phyloP scores from a whole-genome alignment of 2,329 filamentous ascomycete species.

The Trichoderma lentiforme region DNA sequence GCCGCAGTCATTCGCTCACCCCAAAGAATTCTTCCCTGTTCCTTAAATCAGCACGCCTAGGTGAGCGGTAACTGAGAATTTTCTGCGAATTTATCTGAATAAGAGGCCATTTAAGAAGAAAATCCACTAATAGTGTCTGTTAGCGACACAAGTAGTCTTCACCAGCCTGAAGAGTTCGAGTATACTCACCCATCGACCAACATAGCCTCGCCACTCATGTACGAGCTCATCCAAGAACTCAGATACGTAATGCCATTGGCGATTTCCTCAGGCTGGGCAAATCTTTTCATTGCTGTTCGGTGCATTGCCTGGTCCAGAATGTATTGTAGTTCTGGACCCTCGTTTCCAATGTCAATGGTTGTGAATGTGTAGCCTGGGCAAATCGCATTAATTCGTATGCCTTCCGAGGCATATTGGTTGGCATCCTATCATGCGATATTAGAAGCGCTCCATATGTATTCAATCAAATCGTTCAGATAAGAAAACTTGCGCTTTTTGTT shows the following conservation, averaged over 20 bases:
- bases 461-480: neutral
- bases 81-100: too few relatives aligned
- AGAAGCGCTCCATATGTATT: neutral
- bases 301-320: neutral
- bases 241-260: neutral
- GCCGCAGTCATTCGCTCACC: too few relatives aligned
- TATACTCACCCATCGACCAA: neutral
- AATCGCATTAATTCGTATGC: neutral
- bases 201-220: conserved; percentile 2
- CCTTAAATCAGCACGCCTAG: too few relatives aligned
- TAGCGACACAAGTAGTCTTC: too few relatives aligned
- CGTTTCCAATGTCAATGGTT: neutral
- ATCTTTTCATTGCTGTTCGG: neutral
- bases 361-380: neutral
- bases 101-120: too few relatives aligned
- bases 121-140: too few relatives aligned
- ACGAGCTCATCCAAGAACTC: conserved; percentile 2
- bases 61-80: too few relatives aligned
- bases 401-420: neutral
- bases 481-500: neutral
- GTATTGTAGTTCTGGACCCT: neutral
- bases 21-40: too few relatives aligned
- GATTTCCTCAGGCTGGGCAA: neutral
- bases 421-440: neutral
- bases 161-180: neutral